Evolutionary conservation across 2,329 filamentous ascomycete genomes (phyloP), one percentile per base, ranked within the genome.

Genomic region (Aspergillus glaucus): DNA sequence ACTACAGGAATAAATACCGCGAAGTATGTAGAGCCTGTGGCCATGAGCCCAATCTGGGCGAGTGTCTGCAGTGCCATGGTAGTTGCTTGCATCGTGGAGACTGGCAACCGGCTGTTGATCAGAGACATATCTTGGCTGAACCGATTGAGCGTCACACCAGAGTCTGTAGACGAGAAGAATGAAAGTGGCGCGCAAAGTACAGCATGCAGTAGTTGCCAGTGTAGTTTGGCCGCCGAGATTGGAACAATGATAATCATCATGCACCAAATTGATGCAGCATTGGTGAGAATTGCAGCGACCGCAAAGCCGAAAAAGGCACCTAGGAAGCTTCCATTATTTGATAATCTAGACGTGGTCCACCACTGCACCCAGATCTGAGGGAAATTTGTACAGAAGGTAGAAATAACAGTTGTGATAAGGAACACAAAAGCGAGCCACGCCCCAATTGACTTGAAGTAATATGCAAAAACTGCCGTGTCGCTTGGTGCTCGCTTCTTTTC

Each of bases 1-100:
- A 4, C 62, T 57, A 52, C 72, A 67, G 30, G 67, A 66, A 45
- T 60, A 50, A 49, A 73, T 65, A 32, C 73, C 57, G 41, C 68
- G 49, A 15, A 57, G 45, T 1, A 70, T 60, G 2, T 66, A 71
- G 44, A 71, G 69, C 22, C 70, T 50, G 1, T 66, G 56, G 24
- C 73, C 63, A 4, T 64, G 21, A 48, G 32, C 4, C 22, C 44
- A 6, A 44, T 21, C 3, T n/a, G 42, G 8, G 43, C 44, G 12
- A 52, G 6, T 12, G 14, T 26, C 22, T 6, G 17, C 43, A 30
- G 46, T 9, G 42, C 42, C 43, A 32, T 34, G 36, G 36, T 9
- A 2, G 12, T 39, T 7, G 30, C 26, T 21, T 44, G 44, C 28
- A 47, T 22, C n/a, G 37, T 26, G 3, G 44, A 15, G 7, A 45